phyloP scores from a whole-genome alignment of 116 monocot species.

The Zostera marina region DNA sequence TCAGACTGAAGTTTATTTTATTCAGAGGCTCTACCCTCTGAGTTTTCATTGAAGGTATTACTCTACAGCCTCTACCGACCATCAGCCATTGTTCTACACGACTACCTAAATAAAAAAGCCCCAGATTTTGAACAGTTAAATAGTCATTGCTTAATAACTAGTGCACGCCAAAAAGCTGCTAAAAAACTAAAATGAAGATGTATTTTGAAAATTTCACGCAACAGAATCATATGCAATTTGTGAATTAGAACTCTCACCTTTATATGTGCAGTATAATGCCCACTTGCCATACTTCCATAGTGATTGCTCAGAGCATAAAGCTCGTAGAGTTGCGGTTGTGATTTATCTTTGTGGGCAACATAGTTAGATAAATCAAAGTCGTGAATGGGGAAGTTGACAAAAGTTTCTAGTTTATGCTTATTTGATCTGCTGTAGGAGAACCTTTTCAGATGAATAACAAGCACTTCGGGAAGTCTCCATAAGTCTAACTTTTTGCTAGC shows the following conservation, averaged over 20 bases:
- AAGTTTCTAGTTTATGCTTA: conserved; percentile 93
- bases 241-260: conserved; percentile 29
- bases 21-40: too few species aligned
- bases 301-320: conserved; percentile 94
- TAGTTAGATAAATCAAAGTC: conserved; percentile 83
- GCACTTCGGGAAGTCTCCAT: conserved; percentile 95
- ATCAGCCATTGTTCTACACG: too few species aligned
- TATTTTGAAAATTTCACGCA: neutral
- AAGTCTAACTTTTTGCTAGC: conserved; percentile 97
- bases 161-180: neutral
- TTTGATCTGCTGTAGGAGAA: conserved; percentile 87
- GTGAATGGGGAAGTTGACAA: conserved; percentile 90
- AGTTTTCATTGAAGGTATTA: too few species aligned
- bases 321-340: conserved; percentile 66
- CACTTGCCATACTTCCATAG: conserved; percentile 96
- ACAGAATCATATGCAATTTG: neutral
- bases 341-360: conserved; percentile 63
- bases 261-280: conserved; percentile 97
- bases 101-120: too few species aligned
- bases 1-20: too few species aligned
- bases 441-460: conserved; percentile 94
- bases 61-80: too few species aligned
- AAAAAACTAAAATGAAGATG: neutral
- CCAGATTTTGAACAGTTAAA: too few species aligned
- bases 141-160: neutral